phyloP scores from a whole-genome alignment of 2,329 filamentous ascomycete species.

The Colletotrichum camelliae region DNA sequence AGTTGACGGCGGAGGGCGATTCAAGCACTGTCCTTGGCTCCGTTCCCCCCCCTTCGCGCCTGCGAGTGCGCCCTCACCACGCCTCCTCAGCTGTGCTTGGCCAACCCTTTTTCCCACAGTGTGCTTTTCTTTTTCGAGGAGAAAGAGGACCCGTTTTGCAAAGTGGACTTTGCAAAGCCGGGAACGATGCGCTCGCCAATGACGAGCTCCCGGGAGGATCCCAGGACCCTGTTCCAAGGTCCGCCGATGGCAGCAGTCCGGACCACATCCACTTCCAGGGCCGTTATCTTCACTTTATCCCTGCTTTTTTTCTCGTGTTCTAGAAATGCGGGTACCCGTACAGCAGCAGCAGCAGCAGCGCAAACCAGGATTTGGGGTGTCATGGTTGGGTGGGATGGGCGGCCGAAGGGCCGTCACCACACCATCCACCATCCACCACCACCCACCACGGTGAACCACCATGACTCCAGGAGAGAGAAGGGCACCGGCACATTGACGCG shows the following conservation, averaged over 20 bases:
- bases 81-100: background rate
- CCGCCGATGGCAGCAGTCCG: background rate
- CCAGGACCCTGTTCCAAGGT: background rate
- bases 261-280: conserved; percentile 1
- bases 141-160: background rate
- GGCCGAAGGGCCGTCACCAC: background rate
- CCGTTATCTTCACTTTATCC: conserved; percentile 13
- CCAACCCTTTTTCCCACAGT: background rate
- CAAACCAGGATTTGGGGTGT: background rate
- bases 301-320: conserved; percentile 21
- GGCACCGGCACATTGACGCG: conserved; percentile 16
- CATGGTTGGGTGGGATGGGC: background rate
- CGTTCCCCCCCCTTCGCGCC: background rate
- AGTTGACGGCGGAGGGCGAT: background rate
- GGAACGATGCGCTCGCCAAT: conserved; percentile 5
- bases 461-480: background rate
- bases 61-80: background rate
- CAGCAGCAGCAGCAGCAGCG: background rate
- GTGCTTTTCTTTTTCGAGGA: background rate
- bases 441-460: background rate
- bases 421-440: background rate
- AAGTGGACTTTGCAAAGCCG: background rate
- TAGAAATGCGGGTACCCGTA: conserved; percentile 6
- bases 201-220: background rate
- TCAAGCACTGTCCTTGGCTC: background rate